Base-by-base conservation (phyloP, 2,329 filamentous ascomycete species). In the Alternaria gaisen region DNA sequence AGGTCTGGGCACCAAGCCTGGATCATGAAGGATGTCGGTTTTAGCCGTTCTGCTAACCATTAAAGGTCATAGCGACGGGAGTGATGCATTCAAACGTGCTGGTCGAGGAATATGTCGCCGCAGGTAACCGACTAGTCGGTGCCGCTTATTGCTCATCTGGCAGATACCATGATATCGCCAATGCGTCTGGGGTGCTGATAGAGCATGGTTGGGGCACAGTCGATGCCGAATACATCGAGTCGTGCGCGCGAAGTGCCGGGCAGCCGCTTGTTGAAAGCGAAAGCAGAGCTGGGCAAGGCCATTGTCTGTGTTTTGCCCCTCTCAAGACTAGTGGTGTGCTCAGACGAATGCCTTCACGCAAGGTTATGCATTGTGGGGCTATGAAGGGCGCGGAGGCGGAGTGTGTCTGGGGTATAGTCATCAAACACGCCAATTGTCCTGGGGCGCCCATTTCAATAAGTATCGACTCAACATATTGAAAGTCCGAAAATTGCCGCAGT, bases 1-100 rank as follows among this genome's bases (percentile, higher is more conserved):
- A 50, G 4, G 22, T 12, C 51, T 59, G 28, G 43, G 51, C 56
- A 26, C 34, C 51, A 43, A 7, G 51, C 56, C 26, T 58, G 22
- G 42, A 54, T 28, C 36, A 12, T 18, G 34, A 44, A 32, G 30
- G 42, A 41, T 14, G 34, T 38, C 36, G 34, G 36, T 34, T 41
- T 58, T 47, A 46, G 26, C 56, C 34, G 56, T 20, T 36, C 9
- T 28, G 22, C 36, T 53, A 42, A 48, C 50, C 36, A n/a, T 3
- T 16, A 55, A n/a, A 10, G 20, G 28, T 12, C 16, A 20, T 41
- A 20, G 34, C 18, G 12, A 46, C 56, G 50, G 56, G 56, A 53
- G 16, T 51, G 32, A 48, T 47, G n/a, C 28, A 36, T 30, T 34
- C 18, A 5, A 30, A 28, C 18, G 14, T 8, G 46, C 46, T 50